These are phyloP conservation scores for Plasmodium falciparum DNA, from an alignment of 169 alveolate genomes.

Conservation along the genomic window DNA sequence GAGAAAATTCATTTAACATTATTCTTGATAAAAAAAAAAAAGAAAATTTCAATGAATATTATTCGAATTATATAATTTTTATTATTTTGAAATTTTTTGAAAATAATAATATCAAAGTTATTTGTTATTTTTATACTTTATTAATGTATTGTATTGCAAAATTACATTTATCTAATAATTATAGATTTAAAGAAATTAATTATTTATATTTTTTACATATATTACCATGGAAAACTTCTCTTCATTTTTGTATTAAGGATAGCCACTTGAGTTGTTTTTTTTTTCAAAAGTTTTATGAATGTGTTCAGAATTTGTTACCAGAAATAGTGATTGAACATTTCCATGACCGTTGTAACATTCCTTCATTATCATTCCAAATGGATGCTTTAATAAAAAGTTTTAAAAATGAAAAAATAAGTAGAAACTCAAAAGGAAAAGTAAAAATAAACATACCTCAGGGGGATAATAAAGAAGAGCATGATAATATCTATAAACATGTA, in stretches of 20 bases:
- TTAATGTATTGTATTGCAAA: conserved; percentile 29
- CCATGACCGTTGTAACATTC: background rate
- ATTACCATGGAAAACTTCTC: conserved; percentile 36
- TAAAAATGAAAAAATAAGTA: background rate
- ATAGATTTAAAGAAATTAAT: conserved; percentile 59
- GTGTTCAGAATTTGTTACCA: conserved; percentile 57
- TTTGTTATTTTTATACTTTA: conserved; percentile 50
- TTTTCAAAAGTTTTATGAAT: conserved; percentile 71
- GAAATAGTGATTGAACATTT: conserved; percentile 48
- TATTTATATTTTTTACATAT: conserved; percentile 42
- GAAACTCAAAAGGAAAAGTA: background rate
- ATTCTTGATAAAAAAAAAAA: background rate
- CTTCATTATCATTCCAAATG: background rate
- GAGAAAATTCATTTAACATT: background rate
- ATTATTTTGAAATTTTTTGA: conserved; percentile 15
- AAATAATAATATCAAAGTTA: background rate
- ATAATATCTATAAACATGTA: no score
- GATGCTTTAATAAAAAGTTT: background rate
- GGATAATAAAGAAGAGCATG: background rate
- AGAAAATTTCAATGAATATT: background rate
- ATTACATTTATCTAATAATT: conserved; percentile 29
- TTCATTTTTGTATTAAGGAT: conserved; percentile 19
- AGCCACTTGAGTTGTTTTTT: conserved; percentile 46
- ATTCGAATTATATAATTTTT: conserved; percentile 6
- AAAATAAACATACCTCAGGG: background rate